Base-by-base conservation (phyloP, 2,329 filamentous ascomycete species). In the Truncatella angustata region DNA sequence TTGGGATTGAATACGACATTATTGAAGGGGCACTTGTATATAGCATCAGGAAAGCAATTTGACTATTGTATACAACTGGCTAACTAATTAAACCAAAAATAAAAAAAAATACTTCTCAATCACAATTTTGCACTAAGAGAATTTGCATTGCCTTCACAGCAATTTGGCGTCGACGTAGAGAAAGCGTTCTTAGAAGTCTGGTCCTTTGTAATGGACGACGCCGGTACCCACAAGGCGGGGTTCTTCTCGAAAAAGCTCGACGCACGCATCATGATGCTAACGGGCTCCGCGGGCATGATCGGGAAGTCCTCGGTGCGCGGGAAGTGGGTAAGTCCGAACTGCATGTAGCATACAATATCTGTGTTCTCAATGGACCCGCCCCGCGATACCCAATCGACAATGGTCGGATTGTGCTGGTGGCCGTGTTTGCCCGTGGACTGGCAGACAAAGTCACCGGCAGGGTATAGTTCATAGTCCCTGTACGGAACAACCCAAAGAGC, bases 291-390 rank as follows among this genome's bases (percentile, higher is more conserved):
- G 21, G 50, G 53, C 53, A 55, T 52, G 50, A 55, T 49, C 46
- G 53, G 79, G 66, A 81, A 82, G 59, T 83, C 79, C 63, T 84
- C 80, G 14, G 77, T 73, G 32, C 77, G 65, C 0, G 76, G 75
- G 51, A 81, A 72, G 55, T 84, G 80, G 24, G 80, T 84, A 53
- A 84, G 74, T 12, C 48, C 79, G 40, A 57, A 57, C 45, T 54
- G 53, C 5, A 82, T 65, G 53, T 75, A 84, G 47, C 81, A 69
- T 3, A 84, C 80, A 14, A 84, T 70, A 60, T 84, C 79, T 4
- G 76, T 73, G 53, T 84, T 78, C 51, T 76, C 73, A 47, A 82
- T 77, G 43, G 70, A 70, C 52, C 82, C 79, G 52, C 77, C 73
- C n/a, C 77, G n/a, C 14, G 75, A 69, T 0, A 76, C 78, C 71